A percentile compares a stretch with the other conserved stretches of the same genome.
Conservation (phyloP, 2,329 filamentous ascomycete species). For the Paecilomyces fulvus region DNA sequence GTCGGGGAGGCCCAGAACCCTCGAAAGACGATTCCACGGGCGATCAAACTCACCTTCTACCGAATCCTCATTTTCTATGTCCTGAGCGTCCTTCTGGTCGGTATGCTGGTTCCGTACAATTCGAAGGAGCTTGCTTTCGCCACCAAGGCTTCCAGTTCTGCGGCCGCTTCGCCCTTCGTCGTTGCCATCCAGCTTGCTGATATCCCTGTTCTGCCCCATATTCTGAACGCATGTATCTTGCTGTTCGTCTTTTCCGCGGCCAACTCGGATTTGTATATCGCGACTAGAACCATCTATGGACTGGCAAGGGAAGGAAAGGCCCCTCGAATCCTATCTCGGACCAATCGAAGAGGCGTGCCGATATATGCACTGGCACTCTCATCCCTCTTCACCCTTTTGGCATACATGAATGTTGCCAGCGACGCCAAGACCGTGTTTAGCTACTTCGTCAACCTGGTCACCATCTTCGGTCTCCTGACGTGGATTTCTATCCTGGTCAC, state of each 20-base stretch:
- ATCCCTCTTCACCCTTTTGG: conserved; percentile 54
- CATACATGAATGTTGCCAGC: conserved; percentile 54
- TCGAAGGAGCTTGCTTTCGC: conserved; percentile 47
- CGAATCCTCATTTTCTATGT: conserved; percentile 72
- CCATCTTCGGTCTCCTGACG: conserved; percentile 54
- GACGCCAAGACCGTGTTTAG: conserved; percentile 48
- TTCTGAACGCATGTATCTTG: conserved; percentile 63
- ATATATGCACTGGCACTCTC: conserved; percentile 54
- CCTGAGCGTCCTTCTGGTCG: conserved; percentile 60
- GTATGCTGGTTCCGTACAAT: conserved; percentile 66
- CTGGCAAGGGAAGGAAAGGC: conserved; percentile 62
- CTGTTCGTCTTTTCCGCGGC: conserved; percentile 67
- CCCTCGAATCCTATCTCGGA: conserved; percentile 59
- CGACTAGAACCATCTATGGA: conserved; percentile 63
- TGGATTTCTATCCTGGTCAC: conserved; percentile 60
- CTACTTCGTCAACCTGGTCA: conserved; percentile 57
- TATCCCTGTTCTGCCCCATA: conserved; percentile 52
- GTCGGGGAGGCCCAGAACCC: conserved; percentile 70
- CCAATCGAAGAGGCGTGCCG: conserved; percentile 61
- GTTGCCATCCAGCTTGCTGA: conserved; percentile 57
- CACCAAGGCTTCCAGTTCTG: conserved; percentile 24
- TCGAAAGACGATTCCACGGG: conserved; percentile 61
- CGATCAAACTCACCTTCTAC: conserved; percentile 68
- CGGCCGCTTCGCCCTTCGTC: conserved; percentile 62
- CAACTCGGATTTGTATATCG: conserved; percentile 68